Percentiles rank a stretch among this genome's conserved stretches.
These are phyloP conservation scores for Leccinum uliginosum DNA, from an alignment of 768 basidiomycete species.

Conservation along the genomic window DNA sequence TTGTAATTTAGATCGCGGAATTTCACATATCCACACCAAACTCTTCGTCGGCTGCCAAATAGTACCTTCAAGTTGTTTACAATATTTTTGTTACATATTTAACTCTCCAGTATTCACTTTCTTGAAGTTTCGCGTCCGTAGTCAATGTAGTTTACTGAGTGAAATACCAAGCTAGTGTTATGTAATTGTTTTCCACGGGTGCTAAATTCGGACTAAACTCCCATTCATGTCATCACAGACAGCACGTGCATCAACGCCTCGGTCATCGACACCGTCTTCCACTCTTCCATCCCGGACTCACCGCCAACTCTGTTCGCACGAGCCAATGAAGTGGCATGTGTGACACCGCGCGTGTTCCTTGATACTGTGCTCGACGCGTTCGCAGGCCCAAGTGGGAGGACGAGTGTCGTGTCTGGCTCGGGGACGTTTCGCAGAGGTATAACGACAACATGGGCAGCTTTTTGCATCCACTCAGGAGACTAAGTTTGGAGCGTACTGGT, in stretches of 20 bases:
- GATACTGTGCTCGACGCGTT: conserved; percentile 62
- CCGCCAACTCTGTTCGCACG: conserved; percentile 39
- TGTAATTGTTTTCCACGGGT: too few relatives aligned
- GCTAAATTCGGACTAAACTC: too few relatives aligned
- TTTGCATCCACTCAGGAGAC: conserved; percentile 55
- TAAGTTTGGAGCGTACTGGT: conserved; percentile 21
- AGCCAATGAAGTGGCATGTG: conserved; percentile 55
- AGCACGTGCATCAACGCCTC: conserved; percentile 43
- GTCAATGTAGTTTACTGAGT: too few relatives aligned
- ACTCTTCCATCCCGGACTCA: conserved; percentile 13
- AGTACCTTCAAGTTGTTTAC: too few relatives aligned
- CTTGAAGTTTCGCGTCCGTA: too few relatives aligned
- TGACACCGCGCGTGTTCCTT: conserved; percentile 59
- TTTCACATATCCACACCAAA: too few relatives aligned
- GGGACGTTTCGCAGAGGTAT: conserved; percentile 40
- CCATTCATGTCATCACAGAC: conserved; percentile 68
- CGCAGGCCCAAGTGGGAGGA: conserved; percentile 52
- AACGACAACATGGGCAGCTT: conserved; percentile 68
- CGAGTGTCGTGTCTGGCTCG: conserved; percentile 57
- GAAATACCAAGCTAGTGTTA: too few relatives aligned
- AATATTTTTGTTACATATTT: too few relatives aligned
- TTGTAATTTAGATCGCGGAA: too few relatives aligned
- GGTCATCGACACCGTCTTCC: conserved; percentile 25
- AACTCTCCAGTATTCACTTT: too few relatives aligned
- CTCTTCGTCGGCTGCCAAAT: too few relatives aligned